A percentile compares a stretch with the other conserved stretches of the same genome.
Evolutionary conservation across 495 filamentous ascomycete genomes (phyloP).

Genomic region (Trichoderma gamsii): DNA sequence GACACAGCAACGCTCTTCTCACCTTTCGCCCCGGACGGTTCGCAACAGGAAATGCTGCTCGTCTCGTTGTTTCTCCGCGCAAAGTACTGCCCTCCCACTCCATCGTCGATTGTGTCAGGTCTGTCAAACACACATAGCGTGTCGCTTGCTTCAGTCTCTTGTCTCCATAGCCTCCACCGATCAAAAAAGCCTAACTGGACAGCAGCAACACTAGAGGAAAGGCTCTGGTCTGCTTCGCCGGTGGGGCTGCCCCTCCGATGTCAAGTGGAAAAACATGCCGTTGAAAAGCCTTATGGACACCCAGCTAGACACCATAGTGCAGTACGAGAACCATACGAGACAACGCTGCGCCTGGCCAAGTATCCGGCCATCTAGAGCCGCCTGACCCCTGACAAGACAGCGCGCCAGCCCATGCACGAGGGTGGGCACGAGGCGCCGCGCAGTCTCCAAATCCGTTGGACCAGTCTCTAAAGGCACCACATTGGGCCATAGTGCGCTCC

Average conservation of each 20-base stretch:
- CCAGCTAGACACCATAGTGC: not conserved
- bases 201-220: not conserved
- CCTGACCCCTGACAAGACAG: not conserved
- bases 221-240: not conserved
- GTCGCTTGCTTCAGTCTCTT: not conserved
- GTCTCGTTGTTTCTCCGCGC: too few relatives aligned
- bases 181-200: conserved; percentile 1
- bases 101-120: not conserved
- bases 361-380: conserved; percentile 1
- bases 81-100: not conserved
- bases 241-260: not conserved
- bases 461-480: not conserved
- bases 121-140: not conserved
- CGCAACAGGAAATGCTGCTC: too few relatives aligned
- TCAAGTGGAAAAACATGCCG: conserved; percentile 1
- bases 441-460: not conserved
- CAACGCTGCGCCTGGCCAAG: not conserved
- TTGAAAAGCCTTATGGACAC: conserved; percentile 1
- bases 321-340: not conserved
- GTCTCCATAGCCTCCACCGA: conserved; percentile 8
- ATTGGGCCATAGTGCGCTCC: not conserved
- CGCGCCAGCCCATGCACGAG: not conserved
- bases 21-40: too few relatives aligned
- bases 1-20: too few relatives aligned
- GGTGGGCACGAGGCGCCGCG: conserved; percentile 11